Evolutionary conservation across 352 stramenopile species (phyloP).

Genomic region (Labyrinthula sp.): DNA sequence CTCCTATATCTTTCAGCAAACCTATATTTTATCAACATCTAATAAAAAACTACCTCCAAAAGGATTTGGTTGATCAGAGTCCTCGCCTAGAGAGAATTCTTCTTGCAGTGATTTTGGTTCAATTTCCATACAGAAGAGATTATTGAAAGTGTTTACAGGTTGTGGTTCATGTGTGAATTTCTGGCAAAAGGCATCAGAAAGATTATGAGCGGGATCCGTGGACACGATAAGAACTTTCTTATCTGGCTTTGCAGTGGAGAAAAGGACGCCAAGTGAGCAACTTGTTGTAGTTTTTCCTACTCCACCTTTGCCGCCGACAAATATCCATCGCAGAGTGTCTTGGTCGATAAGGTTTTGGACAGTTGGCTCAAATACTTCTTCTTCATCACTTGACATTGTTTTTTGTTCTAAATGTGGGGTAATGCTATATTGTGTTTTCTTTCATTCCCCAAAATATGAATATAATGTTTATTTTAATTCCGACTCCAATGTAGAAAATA

Average conservation of each 20-base stretch:
- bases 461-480: no score
- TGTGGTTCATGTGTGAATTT: slow-evolving; percentile 94
- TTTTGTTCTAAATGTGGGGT: no score
- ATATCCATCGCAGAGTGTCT: slow-evolving; percentile 48
- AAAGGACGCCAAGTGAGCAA: slow-evolving; percentile 76
- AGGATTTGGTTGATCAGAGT: slow-evolving; percentile 33
- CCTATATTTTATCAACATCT: no score
- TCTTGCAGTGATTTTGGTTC: slow-evolving; percentile 42
- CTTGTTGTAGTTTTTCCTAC: slow-evolving; percentile 91
- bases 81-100: slow-evolving; percentile 15
- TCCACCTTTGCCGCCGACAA: slow-evolving; percentile 70
- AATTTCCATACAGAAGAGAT: slow-evolving; percentile 96
- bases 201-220: slow-evolving; percentile 97
- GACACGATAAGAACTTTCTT: slow-evolving; percentile 91
- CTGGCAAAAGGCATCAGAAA: slow-evolving; percentile 93
- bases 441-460: no score
- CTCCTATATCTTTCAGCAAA: slow-evolving; percentile 89
- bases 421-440: no score
- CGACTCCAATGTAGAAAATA: no score
- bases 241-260: slow-evolving; percentile 59
- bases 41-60: no score
- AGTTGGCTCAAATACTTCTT: slow-evolving; percentile 21
- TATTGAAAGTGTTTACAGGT: slow-evolving; percentile 85
- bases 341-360: slow-evolving; percentile 31
- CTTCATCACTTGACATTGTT: slow-evolving; percentile 1